Percentiles rank a stretch among this genome's conserved stretches.
phyloP scores from a whole-genome alignment of 1,284 basidiomycete species.

The Sanghuangporus sanghuang region DNA sequence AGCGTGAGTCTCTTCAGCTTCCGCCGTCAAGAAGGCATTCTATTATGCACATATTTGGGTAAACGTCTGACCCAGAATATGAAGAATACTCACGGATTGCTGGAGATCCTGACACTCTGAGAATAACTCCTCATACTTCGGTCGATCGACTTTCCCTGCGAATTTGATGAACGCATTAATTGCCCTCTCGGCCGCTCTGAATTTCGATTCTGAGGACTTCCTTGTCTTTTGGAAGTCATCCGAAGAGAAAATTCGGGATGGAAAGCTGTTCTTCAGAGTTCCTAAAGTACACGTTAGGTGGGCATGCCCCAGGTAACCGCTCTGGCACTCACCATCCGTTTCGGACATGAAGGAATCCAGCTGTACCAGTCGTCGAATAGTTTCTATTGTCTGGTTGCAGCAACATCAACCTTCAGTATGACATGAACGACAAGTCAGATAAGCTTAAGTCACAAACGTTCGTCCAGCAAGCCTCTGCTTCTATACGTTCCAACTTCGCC shows the following conservation, averaged over 20 bases:
- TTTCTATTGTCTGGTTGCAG: slow-evolving; percentile 8
- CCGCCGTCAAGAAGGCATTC: slow-evolving; percentile 45
- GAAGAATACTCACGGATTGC: slow-evolving; percentile 48
- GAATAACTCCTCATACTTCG: slow-evolving; percentile 35
- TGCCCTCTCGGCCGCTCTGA: slow-evolving; percentile 54
- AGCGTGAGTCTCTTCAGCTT: slow-evolving; percentile 53
- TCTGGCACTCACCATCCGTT: slow-evolving; percentile 14
- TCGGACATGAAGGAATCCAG: neutral
- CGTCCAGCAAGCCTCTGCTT: slow-evolving; percentile 14
- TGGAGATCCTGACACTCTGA: slow-evolving; percentile 47
- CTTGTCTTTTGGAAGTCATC: slow-evolving; percentile 8
- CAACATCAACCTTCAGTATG: neutral
- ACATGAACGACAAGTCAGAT: neutral
- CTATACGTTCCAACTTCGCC: neutral
- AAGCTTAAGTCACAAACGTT: slow-evolving; percentile 3
- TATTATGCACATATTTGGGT: slow-evolving; percentile 38
- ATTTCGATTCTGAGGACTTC: slow-evolving; percentile 43
- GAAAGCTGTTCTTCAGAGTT: slow-evolving; percentile 19
- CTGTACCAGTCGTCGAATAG: slow-evolving; percentile 34
- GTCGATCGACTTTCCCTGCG: slow-evolving; percentile 27
- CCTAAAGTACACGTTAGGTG: slow-evolving; percentile 1
- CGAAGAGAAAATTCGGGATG: slow-evolving; percentile 9
- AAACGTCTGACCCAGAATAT: slow-evolving; percentile 7
- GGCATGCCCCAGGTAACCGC: neutral
- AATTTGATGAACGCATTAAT: slow-evolving; percentile 51